A percentile compares a stretch with the other conserved stretches of the same genome.
Conservation (phyloP, 2,329 filamentous ascomycete species). For the Botryotinia narcissicola region DNA sequence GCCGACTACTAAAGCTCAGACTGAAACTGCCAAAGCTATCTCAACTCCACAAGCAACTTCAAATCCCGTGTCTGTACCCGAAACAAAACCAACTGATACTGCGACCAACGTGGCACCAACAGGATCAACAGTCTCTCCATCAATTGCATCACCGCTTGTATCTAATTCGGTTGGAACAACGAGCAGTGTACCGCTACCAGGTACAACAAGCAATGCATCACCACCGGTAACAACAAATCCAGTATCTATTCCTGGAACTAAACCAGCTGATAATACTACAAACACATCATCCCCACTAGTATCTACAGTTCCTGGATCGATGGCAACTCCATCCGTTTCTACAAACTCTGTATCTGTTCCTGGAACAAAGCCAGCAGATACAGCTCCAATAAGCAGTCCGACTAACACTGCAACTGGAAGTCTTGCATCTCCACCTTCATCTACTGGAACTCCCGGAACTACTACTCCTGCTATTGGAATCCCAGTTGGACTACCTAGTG, state of each 20-base stretch:
- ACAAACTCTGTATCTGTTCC: not conserved
- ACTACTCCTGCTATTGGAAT: conserved; percentile 2
- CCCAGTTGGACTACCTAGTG: conserved; percentile 6
- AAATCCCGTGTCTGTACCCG: not conserved
- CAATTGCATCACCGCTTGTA: not conserved
- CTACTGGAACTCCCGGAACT: not conserved
- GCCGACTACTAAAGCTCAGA: not conserved
- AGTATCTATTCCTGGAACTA: not conserved
- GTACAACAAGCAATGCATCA: not conserved
- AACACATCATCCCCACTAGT: not conserved
- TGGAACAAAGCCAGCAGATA: not conserved
- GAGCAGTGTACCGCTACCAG: not conserved
- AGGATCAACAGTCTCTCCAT: not conserved
- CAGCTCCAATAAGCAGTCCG: not conserved
- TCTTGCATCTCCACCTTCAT: not conserved
- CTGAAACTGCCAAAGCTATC: not conserved
- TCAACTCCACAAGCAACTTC: conserved; percentile 9
- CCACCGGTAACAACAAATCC: not conserved
- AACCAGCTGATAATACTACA: not conserved
- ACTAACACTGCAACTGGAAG: not conserved
- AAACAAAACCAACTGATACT: not conserved
- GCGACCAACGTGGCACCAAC: not conserved
- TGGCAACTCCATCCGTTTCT: not conserved
- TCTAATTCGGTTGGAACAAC: not conserved
- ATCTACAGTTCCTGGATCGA: not conserved